phyloP scores from a whole-genome alignment of 495 filamentous ascomycete species.

The Niebla homalea region DNA sequence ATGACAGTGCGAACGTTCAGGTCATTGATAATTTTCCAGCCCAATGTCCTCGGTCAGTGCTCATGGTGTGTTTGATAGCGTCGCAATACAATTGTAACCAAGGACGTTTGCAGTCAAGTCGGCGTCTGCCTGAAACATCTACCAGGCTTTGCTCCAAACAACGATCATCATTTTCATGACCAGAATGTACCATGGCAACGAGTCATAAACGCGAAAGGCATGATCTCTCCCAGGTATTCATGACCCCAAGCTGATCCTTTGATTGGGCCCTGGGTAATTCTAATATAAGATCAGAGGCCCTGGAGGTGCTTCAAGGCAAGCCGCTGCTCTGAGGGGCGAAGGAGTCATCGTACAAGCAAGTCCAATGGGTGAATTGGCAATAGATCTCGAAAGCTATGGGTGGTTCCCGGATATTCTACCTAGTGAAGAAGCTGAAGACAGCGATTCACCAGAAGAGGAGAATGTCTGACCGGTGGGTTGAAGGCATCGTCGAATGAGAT shows the following conservation, averaged over 20 bases:
- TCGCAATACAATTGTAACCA: background rate
- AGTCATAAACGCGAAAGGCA: constrained; percentile 75
- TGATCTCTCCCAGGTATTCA: constrained; percentile 65
- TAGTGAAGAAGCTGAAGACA: constrained; percentile 28
- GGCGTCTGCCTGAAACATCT: constrained; percentile 81
- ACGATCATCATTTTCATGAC: constrained; percentile 43
- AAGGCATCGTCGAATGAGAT: no score
- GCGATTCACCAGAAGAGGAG: constrained; percentile 3
- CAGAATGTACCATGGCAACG: constrained; percentile 88
- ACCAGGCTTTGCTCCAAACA: constrained; percentile 30
- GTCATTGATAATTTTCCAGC: constrained; percentile 14
- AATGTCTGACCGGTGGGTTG: no score
- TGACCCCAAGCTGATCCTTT: background rate
- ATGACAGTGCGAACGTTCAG: background rate
- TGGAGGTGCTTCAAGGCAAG: constrained; percentile 55
- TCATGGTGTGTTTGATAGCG: background rate
- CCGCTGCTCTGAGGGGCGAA: constrained; percentile 49
- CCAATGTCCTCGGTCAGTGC: constrained; percentile 26
- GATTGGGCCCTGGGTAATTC: background rate
- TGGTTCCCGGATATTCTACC: constrained; percentile 60
- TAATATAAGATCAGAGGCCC: constrained; percentile 39
- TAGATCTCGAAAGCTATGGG: constrained; percentile 53
- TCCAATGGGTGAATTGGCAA: constrained; percentile 54
- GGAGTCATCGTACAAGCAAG: constrained; percentile 53
- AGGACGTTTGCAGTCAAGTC: constrained; percentile 49